A percentile compares a stretch with the other conserved stretches of the same genome.
Evolutionary conservation across 2,329 filamentous ascomycete species (phyloP).

Genomic region (Tolypocladium pustulatum): DNA sequence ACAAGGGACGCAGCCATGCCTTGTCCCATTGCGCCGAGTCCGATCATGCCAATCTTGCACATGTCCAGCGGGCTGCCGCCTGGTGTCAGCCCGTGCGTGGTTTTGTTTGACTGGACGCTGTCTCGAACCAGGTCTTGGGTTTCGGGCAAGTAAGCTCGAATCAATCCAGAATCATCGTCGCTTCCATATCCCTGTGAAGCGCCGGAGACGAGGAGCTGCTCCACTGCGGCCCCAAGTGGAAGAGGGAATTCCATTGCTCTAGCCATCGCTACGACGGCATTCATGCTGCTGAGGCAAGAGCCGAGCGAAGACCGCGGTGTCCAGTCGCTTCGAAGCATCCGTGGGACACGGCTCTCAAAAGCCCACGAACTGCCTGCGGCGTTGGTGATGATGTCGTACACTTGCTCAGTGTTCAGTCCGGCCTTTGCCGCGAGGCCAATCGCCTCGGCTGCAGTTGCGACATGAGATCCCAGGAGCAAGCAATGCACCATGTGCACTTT

Average conservation of each 20-base stretch:
- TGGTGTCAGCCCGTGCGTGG: constrained; percentile 7
- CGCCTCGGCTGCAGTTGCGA: constrained; percentile 38
- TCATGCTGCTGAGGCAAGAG: constrained; percentile 25
- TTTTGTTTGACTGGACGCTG: constrained; percentile 2
- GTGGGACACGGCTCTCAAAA: constrained; percentile 44
- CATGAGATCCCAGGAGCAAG: constrained; percentile 40
- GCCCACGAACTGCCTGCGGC: constrained; percentile 34
- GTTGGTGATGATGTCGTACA: constrained; percentile 17
- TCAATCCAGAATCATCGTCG: constrained; percentile 16
- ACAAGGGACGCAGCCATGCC: constrained; percentile 25
- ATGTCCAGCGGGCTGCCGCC: constrained; percentile 11
- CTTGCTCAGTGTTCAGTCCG: constrained; percentile 29
- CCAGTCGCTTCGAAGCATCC: constrained; percentile 41
- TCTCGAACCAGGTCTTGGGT: constrained; percentile 7
- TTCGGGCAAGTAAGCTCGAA: constrained; percentile 14
- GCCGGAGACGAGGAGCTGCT: constrained; percentile 20
- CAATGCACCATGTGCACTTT: constrained; percentile 46
- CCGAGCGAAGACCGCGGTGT: constrained; percentile 22
- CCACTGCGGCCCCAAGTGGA: constrained; percentile 21
- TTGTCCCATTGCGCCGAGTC: constrained; percentile 26
- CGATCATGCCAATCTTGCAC: constrained; percentile 22
- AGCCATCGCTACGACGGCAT: constrained; percentile 15
- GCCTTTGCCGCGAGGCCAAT: constrained; percentile 39
- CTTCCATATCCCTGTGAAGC: constrained; percentile 15
- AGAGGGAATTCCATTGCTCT: constrained; percentile 21